Evolutionary conservation across 768 basidiomycete genomes (phyloP).

Genomic region (Clitopilus hobsonii): DNA sequence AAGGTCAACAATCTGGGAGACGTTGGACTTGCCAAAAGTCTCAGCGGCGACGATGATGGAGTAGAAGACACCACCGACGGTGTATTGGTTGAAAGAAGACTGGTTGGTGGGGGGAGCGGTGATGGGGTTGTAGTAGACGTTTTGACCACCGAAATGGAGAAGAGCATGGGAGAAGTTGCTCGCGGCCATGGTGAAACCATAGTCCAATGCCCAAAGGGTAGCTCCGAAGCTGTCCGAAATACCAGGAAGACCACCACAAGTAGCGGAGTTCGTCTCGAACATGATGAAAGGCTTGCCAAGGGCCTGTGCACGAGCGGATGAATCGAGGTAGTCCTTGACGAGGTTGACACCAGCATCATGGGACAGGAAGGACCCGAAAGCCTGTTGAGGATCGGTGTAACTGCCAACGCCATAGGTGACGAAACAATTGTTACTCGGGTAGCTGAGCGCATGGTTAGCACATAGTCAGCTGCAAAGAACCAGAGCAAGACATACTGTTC

Average conservation of each 20-base stretch:
- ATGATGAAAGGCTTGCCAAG: constrained; percentile 50
- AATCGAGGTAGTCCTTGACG: constrained; percentile 46
- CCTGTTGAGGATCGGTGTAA: constrained; percentile 34
- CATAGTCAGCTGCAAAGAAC: neutral
- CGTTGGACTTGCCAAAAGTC: constrained; percentile 59
- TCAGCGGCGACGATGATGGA: constrained; percentile 68
- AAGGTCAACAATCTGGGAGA: constrained; percentile 64
- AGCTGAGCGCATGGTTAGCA: constrained; percentile 22
- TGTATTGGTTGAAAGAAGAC: constrained; percentile 61
- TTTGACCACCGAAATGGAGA: constrained; percentile 63
- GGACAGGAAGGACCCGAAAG: constrained; percentile 52
- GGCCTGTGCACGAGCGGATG: constrained; percentile 38
- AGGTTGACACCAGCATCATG: constrained; percentile 51
- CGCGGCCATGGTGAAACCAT: constrained; percentile 58
- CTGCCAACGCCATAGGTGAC: constrained; percentile 40
- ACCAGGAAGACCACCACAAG: constrained; percentile 66
- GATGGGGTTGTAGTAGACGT: constrained; percentile 65
- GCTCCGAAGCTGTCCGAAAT: constrained; percentile 60
- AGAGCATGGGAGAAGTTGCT: constrained; percentile 51
- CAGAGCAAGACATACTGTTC: constrained; percentile 43
- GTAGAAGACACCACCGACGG: constrained; percentile 71
- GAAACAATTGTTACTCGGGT: constrained; percentile 58
- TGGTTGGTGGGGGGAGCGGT: constrained; percentile 55
- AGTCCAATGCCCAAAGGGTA: constrained; percentile 63
- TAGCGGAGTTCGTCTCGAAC: constrained; percentile 70